Evolutionary conservation across 1,284 basidiomycete species (phyloP), one percentile per base, ranked within the genome.

Genomic region (Sanghuangporus baumii): DNA sequence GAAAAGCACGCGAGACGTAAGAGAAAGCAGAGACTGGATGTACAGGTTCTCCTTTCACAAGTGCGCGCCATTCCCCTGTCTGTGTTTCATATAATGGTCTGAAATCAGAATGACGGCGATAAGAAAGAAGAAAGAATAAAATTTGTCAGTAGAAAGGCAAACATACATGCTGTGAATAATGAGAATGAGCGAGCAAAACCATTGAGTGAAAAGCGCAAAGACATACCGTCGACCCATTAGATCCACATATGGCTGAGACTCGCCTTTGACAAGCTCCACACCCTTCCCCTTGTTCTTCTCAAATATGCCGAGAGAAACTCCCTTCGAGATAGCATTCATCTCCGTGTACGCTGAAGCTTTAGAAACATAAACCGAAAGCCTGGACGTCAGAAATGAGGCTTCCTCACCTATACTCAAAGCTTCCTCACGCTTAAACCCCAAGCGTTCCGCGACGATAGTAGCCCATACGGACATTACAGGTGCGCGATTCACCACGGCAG

Each of bases 381-480:
- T 51, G 26, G 48, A 20, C 14, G 6, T 40, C 57, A 37, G 51
- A 12, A 1, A 26, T 6, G 41, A 43, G 20, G 0, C 7, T 20
- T 11, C 16, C 78, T 46, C 68, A 88, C 93, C 92, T 62, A 96
- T 90, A 69, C 91, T 94, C 41, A 98, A 78, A 0, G 96, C 91
- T 75, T 98, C 96, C 67, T 91, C 85, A 57, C 88, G 80, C 59
- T 85, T 81, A 72, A 98, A 98, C 93, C 93, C 55, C 63, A 96
- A 79, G 34, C 86, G 79, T 69, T 96, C 91, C 6, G 93, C 89
- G 16, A 98, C 89, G 41, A 94, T 76, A 61, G 84, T 91, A 0
- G 93, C 86, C 96, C 96, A 98, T 1, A 91, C 93, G 55, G 89
- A 94, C 91, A 98, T 93, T 60, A 98, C 81, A 0, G 96, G 96